phyloP scores from a whole-genome alignment of 2,329 filamentous ascomycete species.

The Lachnellula hyalina region DNA sequence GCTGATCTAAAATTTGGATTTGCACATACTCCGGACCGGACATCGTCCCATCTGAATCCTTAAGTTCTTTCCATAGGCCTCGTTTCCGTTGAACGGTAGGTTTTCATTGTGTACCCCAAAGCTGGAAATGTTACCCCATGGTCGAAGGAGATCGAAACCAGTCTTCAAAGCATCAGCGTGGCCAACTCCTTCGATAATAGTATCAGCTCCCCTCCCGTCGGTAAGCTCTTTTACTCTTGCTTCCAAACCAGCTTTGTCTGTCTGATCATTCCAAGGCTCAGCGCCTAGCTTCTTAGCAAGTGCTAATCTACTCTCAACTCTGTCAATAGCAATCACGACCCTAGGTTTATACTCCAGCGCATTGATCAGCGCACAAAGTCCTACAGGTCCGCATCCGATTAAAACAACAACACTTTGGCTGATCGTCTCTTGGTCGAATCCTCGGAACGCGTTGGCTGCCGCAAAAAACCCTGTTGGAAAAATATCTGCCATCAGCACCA shows the following conservation, averaged over 20 bases:
- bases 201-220: conserved; percentile 76
- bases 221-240: conserved; percentile 69
- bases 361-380: conserved; percentile 76
- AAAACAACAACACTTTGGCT: conserved; percentile 68
- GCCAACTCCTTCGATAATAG: conserved; percentile 75
- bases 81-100: conserved; percentile 58
- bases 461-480: conserved; percentile 86
- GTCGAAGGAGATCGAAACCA: conserved; percentile 65
- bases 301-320: conserved; percentile 67
- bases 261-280: conserved; percentile 75
- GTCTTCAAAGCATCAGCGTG: conserved; percentile 63
- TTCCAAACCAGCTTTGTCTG: conserved; percentile 53
- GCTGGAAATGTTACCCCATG: conserved; percentile 68
- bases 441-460: conserved; percentile 68
- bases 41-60: conserved; percentile 69
- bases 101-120: conserved; percentile 73
- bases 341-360: conserved; percentile 71
- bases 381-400: conserved; percentile 81
- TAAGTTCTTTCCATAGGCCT: conserved; percentile 67
- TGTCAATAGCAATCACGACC: conserved; percentile 73
- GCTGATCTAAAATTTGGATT: conserved; percentile 59
- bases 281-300: conserved; percentile 70
- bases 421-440: conserved; percentile 51
- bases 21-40: conserved; percentile 66
- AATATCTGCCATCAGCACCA: conserved; percentile 89